phyloP scores from a whole-genome alignment of 163 green algal genomes.

The Coccomyxa subellipsoidea region DNA sequence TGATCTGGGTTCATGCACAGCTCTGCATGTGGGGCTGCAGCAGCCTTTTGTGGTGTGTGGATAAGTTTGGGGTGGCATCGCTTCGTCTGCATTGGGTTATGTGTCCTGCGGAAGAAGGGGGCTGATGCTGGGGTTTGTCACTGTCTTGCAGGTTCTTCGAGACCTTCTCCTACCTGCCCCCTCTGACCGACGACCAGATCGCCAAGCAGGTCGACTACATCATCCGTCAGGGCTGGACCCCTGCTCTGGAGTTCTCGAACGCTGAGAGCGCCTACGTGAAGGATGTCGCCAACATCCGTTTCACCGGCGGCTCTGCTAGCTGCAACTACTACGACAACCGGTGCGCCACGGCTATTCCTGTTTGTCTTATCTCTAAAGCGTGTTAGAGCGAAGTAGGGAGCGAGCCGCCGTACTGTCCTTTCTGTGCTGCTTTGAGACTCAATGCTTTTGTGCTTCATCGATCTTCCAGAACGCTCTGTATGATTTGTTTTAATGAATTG shows the following conservation, averaged over 20 bases:
- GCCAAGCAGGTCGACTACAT: slow-evolving; percentile 87
- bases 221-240: slow-evolving; percentile 77
- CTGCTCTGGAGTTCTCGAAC: slow-evolving; percentile 90
- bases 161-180: slow-evolving; percentile 97
- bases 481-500: no score
- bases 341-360: not conserved
- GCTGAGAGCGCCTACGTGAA: slow-evolving; percentile 69
- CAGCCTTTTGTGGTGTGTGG: no score
- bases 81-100: no score
- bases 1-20: no score
- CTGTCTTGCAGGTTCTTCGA: slow-evolving; percentile 84
- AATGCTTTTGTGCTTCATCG: no score
- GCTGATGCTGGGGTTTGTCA: not conserved
- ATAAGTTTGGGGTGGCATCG: no score
- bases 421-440: no score
- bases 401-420: not conserved
- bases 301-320: slow-evolving; percentile 30
- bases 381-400: not conserved
- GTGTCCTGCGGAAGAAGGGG: not conserved
- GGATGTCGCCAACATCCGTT: slow-evolving; percentile 46
- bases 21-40: no score
- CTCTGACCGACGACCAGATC: slow-evolving; percentile 85
- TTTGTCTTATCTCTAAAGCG: not conserved
- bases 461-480: no score
- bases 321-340: slow-evolving; percentile 88